A percentile compares a stretch with the other conserved stretches of the same genome.
Evolutionary conservation across 768 basidiomycete species (phyloP).

Genomic region (Russula foetens): DNA sequence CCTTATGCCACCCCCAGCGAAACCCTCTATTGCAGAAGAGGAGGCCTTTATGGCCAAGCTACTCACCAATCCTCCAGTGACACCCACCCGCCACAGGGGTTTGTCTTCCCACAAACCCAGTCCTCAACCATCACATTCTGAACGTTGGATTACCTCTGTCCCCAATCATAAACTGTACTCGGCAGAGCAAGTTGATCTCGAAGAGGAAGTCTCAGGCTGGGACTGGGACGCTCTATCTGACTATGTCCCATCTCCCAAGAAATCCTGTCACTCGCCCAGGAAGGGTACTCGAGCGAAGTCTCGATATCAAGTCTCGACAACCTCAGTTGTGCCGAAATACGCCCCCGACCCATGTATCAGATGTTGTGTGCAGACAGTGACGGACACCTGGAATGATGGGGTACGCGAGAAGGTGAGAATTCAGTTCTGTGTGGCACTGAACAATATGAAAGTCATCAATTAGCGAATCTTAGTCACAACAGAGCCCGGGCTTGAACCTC

Average conservation of each 20-base stretch:
- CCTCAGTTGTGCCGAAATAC: conserved; percentile 1
- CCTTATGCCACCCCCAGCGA: conserved; percentile 30
- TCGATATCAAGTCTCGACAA: background rate
- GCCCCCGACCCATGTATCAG: conserved; percentile 11
- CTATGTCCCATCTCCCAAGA: conserved; percentile 20
- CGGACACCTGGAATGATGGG: background rate
- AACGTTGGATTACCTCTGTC: background rate
- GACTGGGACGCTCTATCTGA: conserved; percentile 21
- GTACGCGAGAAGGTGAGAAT: conserved; percentile 14
- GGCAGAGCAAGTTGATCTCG: conserved; percentile 9
- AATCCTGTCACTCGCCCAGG: background rate
- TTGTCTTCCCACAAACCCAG: conserved; percentile 1
- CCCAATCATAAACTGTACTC: conserved; percentile 1
- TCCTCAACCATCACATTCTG: background rate
- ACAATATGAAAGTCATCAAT: background rate
- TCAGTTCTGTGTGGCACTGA: background rate
- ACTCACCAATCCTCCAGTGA: conserved; percentile 32
- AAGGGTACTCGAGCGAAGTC: background rate
- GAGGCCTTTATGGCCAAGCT: conserved; percentile 50
- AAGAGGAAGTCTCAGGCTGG: conserved; percentile 7
- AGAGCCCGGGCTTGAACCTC: conserved; percentile 31
- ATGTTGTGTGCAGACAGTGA: conserved; percentile 6
- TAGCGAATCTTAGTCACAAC: conserved; percentile 48
- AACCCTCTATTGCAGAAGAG: conserved; percentile 39
- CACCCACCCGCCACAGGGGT: conserved; percentile 15